Evolutionary conservation across 1,284 basidiomycete species (phyloP).

Genomic region (Xerocomus nothofagi): DNA sequence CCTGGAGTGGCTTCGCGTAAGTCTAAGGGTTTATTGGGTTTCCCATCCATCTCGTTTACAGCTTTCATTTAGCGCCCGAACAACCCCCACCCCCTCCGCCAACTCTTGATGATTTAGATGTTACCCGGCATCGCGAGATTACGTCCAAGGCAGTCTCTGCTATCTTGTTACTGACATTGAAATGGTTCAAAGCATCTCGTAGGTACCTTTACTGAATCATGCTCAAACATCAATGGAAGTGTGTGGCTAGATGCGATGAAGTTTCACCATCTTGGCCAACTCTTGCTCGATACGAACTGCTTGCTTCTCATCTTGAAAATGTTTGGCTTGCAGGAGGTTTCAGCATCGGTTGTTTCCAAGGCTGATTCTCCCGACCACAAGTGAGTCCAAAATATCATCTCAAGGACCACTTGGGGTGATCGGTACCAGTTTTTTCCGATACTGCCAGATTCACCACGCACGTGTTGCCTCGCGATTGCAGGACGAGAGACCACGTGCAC

Average conservation of each 20-base stretch:
- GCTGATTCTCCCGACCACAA: constrained; percentile 88
- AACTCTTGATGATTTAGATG: constrained; percentile 93
- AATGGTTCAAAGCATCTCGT: constrained; percentile 99
- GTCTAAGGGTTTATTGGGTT: constrained; percentile 25
- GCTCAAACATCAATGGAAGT: constrained; percentile 3
- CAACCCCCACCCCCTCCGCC: constrained; percentile 68
- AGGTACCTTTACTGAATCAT: constrained; percentile 35
- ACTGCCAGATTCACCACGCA: constrained; percentile 78
- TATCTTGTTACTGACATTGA: constrained; percentile 85
- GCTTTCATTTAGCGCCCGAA: constrained; percentile 49
- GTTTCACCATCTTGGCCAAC: constrained; percentile 95
- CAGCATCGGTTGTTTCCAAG: constrained; percentile 79
- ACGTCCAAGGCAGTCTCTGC: constrained; percentile 97
- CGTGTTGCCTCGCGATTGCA: constrained; percentile 56
- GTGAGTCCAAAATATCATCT: constrained; percentile 40
- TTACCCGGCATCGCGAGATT: constrained; percentile 95
- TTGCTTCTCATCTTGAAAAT: constrained; percentile 94
- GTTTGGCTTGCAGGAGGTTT: constrained; percentile 94
- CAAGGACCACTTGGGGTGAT: constrained; percentile 13
- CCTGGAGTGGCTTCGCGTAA: constrained; percentile 69
- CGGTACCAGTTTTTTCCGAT: constrained; percentile 85
- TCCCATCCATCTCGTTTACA: constrained; percentile 4
- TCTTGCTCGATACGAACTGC: constrained; percentile 95
- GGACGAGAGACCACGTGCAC: constrained; percentile 58
- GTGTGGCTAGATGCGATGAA: constrained; percentile 85